Base-by-base conservation (phyloP, 441 rosid genomes). In the Croton laevigatus region DNA sequence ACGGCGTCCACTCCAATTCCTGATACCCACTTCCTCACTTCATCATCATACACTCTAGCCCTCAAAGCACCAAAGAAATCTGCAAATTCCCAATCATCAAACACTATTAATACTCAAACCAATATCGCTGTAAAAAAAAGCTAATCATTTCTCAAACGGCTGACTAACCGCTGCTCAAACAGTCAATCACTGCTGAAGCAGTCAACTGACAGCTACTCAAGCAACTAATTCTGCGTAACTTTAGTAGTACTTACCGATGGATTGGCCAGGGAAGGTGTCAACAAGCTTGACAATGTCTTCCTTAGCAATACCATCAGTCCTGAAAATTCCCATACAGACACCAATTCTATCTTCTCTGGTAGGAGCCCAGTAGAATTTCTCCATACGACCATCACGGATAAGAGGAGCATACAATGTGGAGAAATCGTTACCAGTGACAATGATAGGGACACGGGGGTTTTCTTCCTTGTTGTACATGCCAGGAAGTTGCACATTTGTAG, bases 281-380 rank as follows among this genome's bases (percentile, higher is more conserved):
- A 94, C 99, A 55, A 94, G 69, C 70, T 73, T 92, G 79, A 89
- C 86, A 45, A 94, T 64, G 75, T 84, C 98, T 0, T 84, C 84
- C 0, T 19, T 53, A 0, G 82, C 68, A 59, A 94, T 70, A 8
- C 82, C 79, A 74, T 92, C 98, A 9, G 67, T 83, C 83, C 75
- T 83, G 86, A 94, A 94, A 58, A 94, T 94, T 44, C 98, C 99
- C 3, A 16, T 70, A 86, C 99, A 92, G 78, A 94, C 98, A 62
- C 99, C 99, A 60, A 94, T 85, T 37, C 99, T 83, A 78, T 94
- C 99, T 0, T 94, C 99, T 66, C 98, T 86, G 16, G 91, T 92
- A 0, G 99, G 98, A 1, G 99, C 98, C 99, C 98, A 95, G 97
- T 95, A 95, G 91, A 92, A 95, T 62, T 95, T 95, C 94, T 94